These are phyloP conservation scores for Monosporascus cannonballus DNA, from an alignment of 2,329 filamentous ascomycete genomes.

Conservation along the genomic window DNA sequence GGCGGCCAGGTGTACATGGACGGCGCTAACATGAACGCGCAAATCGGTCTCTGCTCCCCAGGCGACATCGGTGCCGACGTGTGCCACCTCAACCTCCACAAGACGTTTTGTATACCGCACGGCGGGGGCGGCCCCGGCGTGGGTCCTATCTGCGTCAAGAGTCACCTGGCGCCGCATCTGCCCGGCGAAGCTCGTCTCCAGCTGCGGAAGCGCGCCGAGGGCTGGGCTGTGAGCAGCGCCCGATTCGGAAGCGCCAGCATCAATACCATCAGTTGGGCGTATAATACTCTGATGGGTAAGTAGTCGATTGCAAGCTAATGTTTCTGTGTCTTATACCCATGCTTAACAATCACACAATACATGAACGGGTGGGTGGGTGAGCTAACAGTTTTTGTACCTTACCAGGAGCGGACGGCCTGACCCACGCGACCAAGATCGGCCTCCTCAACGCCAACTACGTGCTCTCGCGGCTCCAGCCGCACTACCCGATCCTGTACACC, in stretches of 20 bases:
- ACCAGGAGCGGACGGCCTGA: constrained; percentile 62
- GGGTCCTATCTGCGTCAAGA: constrained; percentile 86
- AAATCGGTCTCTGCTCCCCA: constrained; percentile 91
- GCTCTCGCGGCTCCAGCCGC: constrained; percentile 73
- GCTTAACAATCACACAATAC: not conserved
- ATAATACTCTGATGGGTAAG: constrained; percentile 87
- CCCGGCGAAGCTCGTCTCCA: constrained; percentile 46
- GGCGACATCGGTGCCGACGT: constrained; percentile 95
- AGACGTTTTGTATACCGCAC: constrained; percentile 98
- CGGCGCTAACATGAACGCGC: constrained; percentile 96
- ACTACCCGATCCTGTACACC: constrained; percentile 92
- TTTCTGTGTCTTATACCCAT: not conserved
- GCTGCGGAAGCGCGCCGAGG: constrained; percentile 19
- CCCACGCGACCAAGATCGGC: constrained; percentile 83
- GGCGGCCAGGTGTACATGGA: constrained; percentile 98
- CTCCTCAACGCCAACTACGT: constrained; percentile 98
- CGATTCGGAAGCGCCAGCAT: constrained; percentile 87
- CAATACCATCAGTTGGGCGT: constrained; percentile 89
- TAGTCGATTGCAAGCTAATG: not conserved
- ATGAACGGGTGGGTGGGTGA: no score
- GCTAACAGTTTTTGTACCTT: constrained; percentile 2
- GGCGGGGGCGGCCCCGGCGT: constrained; percentile 91
- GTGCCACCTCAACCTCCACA: constrained; percentile 95
- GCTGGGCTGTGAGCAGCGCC: constrained; percentile 68
- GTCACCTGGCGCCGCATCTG: constrained; percentile 70